Evolutionary conservation across 2,329 filamentous ascomycete genomes (phyloP), one percentile per base, ranked within the genome.

Genomic region (Diaporthe sp.): DNA sequence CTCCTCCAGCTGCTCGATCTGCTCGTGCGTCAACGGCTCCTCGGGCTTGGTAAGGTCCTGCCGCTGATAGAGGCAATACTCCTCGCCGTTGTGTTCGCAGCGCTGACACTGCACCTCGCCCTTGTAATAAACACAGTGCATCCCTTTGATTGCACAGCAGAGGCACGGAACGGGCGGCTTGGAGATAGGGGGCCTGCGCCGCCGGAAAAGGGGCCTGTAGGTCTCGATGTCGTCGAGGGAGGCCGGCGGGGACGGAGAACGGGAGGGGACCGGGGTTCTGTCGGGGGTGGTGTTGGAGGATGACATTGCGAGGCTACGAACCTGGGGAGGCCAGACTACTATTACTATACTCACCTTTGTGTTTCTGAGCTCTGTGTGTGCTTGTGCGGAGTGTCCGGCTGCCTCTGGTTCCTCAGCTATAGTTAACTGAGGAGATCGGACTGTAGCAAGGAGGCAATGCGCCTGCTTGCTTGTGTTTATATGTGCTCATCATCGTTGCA

Each of bases 31-130:
- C 17, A 49, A 15, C 2, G 13, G 6, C 5, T 15, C 12, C 46
- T 44, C 58, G 4, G 25, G 19, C 25, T 2, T 19, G 9, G 71
- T 72, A 2, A 62, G 31, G 34, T 53, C 57, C 44, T 62, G n/a
- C 9, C 12, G 6, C 71, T 72, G 71, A 15, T 19, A 60, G 31
- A 72, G 7, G 46, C 71, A 72, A 15, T 25, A 25, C 17, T 53
- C 44, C 9, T 62, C 71, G n/a, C 57, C 71, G 57, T 31, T 62
- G n/a, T 58, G 44, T 34, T 31, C 55, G 71, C 71, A 72, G 17
- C 71, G 71, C 34, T 51, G 57, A 25, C 71, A 72, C 15, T 4
- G 34, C 58, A n/a, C 34, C 8, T 62, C 57, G 9, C 49, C 44
- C 9, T 12, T 9, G 44, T n/a, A n/a, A 6, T 22, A 17, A 0